A percentile compares a stretch with the other conserved stretches of the same genome.
These are phyloP conservation scores for Pistacia vera DNA, from an alignment of 345 rosid genomes.

Conservation along the genomic window DNA sequence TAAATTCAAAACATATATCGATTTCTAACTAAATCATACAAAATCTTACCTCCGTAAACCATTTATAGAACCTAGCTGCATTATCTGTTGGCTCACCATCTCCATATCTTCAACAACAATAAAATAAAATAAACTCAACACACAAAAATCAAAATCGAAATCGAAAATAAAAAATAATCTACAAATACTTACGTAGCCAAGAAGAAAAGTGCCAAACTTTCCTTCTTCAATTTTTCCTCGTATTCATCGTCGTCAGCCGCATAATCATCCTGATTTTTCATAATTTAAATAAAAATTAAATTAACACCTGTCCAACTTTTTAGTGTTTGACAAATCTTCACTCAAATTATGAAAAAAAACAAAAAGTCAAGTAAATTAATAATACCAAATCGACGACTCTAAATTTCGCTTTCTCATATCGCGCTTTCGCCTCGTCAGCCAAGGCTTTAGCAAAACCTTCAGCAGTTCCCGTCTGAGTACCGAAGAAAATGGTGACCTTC, in stretches of 20 bases:
- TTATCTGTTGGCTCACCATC: slow-evolving; percentile 99
- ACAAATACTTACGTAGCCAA: slow-evolving; percentile 80
- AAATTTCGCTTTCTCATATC: slow-evolving; percentile 81
- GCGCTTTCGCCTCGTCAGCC: slow-evolving; percentile 82
- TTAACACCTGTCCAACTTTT: not conserved
- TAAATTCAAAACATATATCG: not conserved
- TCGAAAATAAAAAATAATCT: not conserved
- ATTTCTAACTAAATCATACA: slow-evolving; percentile 4
- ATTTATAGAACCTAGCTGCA: slow-evolving; percentile 98
- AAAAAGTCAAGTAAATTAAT: not conserved
- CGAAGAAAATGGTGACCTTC: slow-evolving; percentile 82
- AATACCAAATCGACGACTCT: slow-evolving; percentile 87
- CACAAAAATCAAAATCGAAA: not conserved
- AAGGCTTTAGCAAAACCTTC: slow-evolving; percentile 96
- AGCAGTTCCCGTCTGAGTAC: slow-evolving; percentile 96
- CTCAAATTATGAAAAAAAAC: not conserved
- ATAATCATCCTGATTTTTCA: slow-evolving; percentile 73
- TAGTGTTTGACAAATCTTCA: not conserved
- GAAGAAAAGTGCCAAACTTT: slow-evolving; percentile 76
- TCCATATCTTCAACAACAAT: slow-evolving; percentile 65
- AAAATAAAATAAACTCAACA: too few species aligned
- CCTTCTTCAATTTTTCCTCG: slow-evolving; percentile 88
- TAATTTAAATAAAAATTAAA: slow-evolving; percentile 11
- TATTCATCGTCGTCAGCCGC: slow-evolving; percentile 95
- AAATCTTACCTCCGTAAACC: slow-evolving; percentile 84